Evolutionary conservation across 78 protist genomes (phyloP).

Genomic region (Bigelowiella natans): DNA sequence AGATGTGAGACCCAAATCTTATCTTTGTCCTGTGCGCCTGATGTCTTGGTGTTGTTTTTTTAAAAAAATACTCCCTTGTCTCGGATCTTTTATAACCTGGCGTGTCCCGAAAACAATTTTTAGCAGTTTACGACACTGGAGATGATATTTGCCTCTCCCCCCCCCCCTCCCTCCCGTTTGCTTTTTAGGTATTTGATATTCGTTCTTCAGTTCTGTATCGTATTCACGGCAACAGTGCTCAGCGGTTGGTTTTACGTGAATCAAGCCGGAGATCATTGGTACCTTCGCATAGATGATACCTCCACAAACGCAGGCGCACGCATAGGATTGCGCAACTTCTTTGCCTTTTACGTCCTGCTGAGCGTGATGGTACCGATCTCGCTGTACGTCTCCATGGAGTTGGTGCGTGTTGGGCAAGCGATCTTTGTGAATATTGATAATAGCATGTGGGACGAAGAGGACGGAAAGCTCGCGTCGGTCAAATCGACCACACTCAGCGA

Average conservation of each 20-base stretch:
- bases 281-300: background rate
- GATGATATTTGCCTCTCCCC: no score
- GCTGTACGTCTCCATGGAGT: conserved; percentile 2
- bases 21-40: background rate
- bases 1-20: background rate
- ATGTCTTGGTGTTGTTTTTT: background rate
- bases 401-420: background rate
- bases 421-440: background rate
- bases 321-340: background rate
- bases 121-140: no score
- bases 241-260: background rate
- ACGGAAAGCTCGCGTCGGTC: background rate
- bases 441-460: background rate
- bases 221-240: background rate
- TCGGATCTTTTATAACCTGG: no score
- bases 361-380: background rate
- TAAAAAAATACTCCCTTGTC: no score
- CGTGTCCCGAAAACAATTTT: no score
- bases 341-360: background rate
- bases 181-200: background rate
- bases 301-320: background rate
- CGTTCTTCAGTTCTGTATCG: background rate
- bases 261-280: background rate
- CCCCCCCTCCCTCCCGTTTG: no score
- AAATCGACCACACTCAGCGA: background rate